Conservation (phyloP, 2,329 filamentous ascomycete species). For the Tolypocladium pustulatum region DNA sequence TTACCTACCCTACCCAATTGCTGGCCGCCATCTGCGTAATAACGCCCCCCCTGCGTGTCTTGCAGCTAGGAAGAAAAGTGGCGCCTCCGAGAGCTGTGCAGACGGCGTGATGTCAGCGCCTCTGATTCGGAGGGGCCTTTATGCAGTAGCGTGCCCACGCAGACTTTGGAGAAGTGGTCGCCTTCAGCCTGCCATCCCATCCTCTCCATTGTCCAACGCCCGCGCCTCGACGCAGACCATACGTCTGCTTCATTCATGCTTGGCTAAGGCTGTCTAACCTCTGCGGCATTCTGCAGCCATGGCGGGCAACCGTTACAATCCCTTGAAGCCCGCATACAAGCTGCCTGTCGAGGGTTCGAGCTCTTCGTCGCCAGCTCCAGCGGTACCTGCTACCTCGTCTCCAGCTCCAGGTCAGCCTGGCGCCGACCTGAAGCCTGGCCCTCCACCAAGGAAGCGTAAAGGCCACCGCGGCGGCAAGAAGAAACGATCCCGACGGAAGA, state of each 20-base stretch:
- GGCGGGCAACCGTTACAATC: not conserved
- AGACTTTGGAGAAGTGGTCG: not conserved
- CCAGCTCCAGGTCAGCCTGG: not conserved
- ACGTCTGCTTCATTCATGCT: not conserved
- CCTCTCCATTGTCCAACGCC: not conserved
- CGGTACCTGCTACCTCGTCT: slow-evolving; percentile 3
- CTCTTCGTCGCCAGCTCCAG: slow-evolving; percentile 1
- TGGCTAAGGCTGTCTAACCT: not conserved
- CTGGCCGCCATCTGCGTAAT: not conserved
- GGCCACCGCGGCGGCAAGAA: slow-evolving; percentile 71
- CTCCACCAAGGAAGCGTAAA: slow-evolving; percentile 47
- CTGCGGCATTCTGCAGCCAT: not conserved
- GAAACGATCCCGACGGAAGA: slow-evolving; percentile 65
- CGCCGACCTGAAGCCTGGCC: slow-evolving; percentile 6
- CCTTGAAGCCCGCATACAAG: not conserved
- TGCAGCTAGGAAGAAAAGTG: not conserved
- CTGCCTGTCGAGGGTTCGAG: not conserved
- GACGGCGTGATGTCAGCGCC: not conserved
- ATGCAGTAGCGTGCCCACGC: not conserved
- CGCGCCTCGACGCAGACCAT: not conserved
- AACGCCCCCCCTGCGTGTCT: not conserved
- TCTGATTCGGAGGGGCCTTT: not conserved
- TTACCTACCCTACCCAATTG: not conserved
- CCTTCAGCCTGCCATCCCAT: not conserved
- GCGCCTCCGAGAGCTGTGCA: not conserved